Evolutionary conservation across 2,329 filamentous ascomycete genomes (phyloP), one percentile per base, ranked within the genome.

Genomic region (Neospermospora avenae): DNA sequence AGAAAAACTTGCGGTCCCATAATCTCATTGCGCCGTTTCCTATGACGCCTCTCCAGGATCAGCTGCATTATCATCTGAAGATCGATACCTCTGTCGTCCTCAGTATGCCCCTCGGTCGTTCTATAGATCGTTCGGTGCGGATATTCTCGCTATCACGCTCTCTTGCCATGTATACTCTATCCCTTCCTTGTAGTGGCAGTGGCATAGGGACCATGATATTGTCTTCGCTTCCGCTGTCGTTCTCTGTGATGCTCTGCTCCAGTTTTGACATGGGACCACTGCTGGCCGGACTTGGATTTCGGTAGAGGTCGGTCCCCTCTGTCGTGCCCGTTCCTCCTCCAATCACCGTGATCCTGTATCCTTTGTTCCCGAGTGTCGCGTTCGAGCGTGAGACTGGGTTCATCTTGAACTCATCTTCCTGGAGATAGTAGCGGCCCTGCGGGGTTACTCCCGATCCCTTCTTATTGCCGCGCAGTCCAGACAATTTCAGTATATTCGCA

Each of bases 61-160:
- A 4, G 44, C 22, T 39, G 13, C 13, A 28, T 10, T 16, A 34
- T 62, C 49, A 63, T 59, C 60, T 53, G 22, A 59, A 46, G 24
- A 66, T 48, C 52, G 45, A 58, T 11, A 66, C 60, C 45, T 66
- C 64, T 22, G 61, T 65, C 24, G 64, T 66, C 49, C 56, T 66
- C 48, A 67, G 31, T 31, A 67, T 66, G 4, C 61, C 55, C 34
- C 31, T 48, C 22, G 48, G 55, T 31, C 37, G 24, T 3, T 44
- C 18, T 25, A 39, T 51, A 14, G 31, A 18, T 51, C 48, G 31
- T 13, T 51, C 48, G 11, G 48, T 18, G 31, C 48, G 48, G 8
- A 22, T 11, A 2, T 35, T 51, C 16, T 51, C 48, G 28, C 31
- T 35, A 28, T 37, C 28, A 10, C 48, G 20, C 18, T 51, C 48